Evolutionary conservation across 1,284 basidiomycete species (phyloP).

Genomic region (Sutorius eximius): DNA sequence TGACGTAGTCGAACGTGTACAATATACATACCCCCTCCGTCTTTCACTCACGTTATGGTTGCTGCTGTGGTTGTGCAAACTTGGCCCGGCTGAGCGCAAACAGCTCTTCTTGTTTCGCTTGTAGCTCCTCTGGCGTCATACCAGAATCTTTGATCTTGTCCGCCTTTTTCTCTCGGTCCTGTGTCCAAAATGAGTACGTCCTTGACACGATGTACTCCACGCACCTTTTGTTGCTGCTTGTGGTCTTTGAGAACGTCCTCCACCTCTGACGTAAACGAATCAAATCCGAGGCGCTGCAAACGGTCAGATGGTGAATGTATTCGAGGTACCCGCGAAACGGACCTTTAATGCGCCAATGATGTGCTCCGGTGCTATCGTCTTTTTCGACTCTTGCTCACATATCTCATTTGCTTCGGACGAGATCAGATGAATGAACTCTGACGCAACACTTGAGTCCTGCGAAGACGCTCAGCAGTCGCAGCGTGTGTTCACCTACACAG

Average conservation of each 20-base stretch:
- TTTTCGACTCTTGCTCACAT: slow-evolving; percentile 98
- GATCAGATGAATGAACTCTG: slow-evolving; percentile 98
- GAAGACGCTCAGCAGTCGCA: slow-evolving; percentile 6
- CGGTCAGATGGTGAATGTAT: slow-evolving; percentile 10
- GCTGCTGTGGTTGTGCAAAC: slow-evolving; percentile 51
- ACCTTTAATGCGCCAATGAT: slow-evolving; percentile 92
- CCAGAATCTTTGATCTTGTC: slow-evolving; percentile 90
- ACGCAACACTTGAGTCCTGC: slow-evolving; percentile 14
- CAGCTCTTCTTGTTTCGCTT: slow-evolving; percentile 84
- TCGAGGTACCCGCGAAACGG: slow-evolving; percentile 21
- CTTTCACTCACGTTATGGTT: slow-evolving; percentile 15
- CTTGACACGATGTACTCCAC: slow-evolving; percentile 24
- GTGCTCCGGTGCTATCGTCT: slow-evolving; percentile 98
- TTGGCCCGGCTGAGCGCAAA: slow-evolving; percentile 87
- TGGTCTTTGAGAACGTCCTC: slow-evolving; percentile 93
- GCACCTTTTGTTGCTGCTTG: slow-evolving; percentile 90
- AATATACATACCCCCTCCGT: slow-evolving; percentile 14
- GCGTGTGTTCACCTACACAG: slow-evolving; percentile 82
- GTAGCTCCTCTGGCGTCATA: slow-evolving; percentile 87
- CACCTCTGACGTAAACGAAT: slow-evolving; percentile 84
- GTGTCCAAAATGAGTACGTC: slow-evolving; percentile 7
- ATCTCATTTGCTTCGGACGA: slow-evolving; percentile 98
- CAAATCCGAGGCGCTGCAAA: slow-evolving; percentile 81
- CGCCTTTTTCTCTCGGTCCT: slow-evolving; percentile 87
- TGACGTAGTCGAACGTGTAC: slow-evolving; percentile 33